Conservation (phyloP, 202 grass and related monocot genomes). For the Tripidium arundinaceum region DNA sequence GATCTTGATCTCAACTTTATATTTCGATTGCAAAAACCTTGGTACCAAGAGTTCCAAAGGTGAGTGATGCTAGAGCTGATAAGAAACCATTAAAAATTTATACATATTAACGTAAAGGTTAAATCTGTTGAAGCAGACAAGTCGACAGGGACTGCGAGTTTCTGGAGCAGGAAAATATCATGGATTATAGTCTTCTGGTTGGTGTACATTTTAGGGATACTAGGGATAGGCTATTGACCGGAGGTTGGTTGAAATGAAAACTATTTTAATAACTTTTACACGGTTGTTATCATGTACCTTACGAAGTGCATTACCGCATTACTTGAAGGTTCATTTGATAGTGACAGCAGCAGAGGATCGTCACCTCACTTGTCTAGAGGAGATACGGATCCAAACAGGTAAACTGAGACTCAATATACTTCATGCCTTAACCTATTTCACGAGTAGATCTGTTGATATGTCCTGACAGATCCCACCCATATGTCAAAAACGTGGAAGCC, state of each 20-base stretch:
- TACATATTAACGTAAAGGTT: no score
- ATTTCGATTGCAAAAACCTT: slow-evolving; percentile 77
- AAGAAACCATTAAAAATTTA: no score
- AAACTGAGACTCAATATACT: background rate
- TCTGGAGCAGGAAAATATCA: slow-evolving; percentile 91
- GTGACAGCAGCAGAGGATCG: slow-evolving; percentile 49
- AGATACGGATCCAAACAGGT: slow-evolving; percentile 55
- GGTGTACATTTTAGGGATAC: slow-evolving; percentile 89
- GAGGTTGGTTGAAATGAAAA: slow-evolving; percentile 45
- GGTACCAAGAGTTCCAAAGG: slow-evolving; percentile 84
- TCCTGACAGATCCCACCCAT: background rate
- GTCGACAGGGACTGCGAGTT: slow-evolving; percentile 90
- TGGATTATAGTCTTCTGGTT: slow-evolving; percentile 97
- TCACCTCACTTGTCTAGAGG: slow-evolving; percentile 51
- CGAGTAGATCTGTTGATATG: background rate
- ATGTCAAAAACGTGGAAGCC: background rate
- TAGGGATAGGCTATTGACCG: slow-evolving; percentile 39
- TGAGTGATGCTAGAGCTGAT: no score
- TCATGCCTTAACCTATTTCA: background rate
- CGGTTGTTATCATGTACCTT: slow-evolving; percentile 12
- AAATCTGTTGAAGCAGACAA: slow-evolving; percentile 63
- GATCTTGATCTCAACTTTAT: slow-evolving; percentile 96
- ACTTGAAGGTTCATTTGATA: slow-evolving; percentile 55
- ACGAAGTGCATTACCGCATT: slow-evolving; percentile 26
- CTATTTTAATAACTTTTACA: background rate